Base-by-base conservation (phyloP, 2,329 filamentous ascomycete genomes). In the Passalora sequoiae region DNA sequence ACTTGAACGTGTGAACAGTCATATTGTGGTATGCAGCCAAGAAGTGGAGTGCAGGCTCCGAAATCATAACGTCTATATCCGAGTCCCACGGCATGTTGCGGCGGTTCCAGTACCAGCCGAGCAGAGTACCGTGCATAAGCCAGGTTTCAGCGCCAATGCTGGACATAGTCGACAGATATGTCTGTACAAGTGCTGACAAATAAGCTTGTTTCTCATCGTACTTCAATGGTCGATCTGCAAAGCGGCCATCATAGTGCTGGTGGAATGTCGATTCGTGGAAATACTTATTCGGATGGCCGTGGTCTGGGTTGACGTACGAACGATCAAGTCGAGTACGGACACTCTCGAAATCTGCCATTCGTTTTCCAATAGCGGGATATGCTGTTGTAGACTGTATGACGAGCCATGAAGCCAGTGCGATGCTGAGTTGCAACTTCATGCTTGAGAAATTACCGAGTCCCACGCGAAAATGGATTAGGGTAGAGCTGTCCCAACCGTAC, bases 51-150 rank as follows among this genome's bases (percentile, higher is more conserved):
- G 73, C 73, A 9, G 61, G 55, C 55, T 78, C 74, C 4, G 74
- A 73, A 12, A 81, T 69, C 58, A 79, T 74, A 9, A 80, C 74
- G 50, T 81, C 78, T 37, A 80, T 57, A 52, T 81, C 77, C 9
- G 71, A 73, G 56, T 81, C 78, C 77, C 78, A 81, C 2, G 77
- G 77, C 62, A 81, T 70, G 54, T 79, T 73, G 56, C 72, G 71
- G 40, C 72, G 68, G 52, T 79, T 80, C 78, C 78, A 81, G 71
- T 74, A 81, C 77, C 78, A 81, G 25, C 76, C 75, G 12, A 81
- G 64, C 29, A 81, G 62, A 4, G 73, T 75, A 9, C 78, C 77
- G 52, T 81, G 78, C 74, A 80, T 80, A 44, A 81, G 73, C 77
- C 77, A 81, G 6, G 77, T 81, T 51, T 78, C 73, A 16, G 72